phyloP scores from a whole-genome alignment of 495 filamentous ascomycete species.

The Penicillium malachiteum region DNA sequence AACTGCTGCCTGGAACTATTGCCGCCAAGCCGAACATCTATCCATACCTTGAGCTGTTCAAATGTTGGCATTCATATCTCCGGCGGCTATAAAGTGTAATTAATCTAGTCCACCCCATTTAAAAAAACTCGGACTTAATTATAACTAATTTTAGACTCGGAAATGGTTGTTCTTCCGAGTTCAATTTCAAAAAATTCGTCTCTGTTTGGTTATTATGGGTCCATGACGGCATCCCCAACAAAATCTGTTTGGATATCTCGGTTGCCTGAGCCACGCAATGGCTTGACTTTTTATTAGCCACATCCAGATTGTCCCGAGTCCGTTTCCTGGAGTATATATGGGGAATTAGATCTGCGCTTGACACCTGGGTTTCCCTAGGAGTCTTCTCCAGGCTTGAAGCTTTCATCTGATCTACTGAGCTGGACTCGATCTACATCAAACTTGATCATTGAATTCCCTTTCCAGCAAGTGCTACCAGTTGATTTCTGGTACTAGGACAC shows the following conservation, averaged over 20 bases:
- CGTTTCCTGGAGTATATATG: not conserved
- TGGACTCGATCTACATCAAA: not conserved
- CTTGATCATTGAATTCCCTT: no score
- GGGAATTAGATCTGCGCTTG: not conserved
- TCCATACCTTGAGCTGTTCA: no score
- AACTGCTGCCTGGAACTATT: not conserved
- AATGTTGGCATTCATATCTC: no score
- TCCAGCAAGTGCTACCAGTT: no score
- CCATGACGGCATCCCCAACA: conserved; percentile 5
- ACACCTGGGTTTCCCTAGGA: no score
- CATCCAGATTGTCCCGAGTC: no score
- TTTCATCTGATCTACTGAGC: not conserved
- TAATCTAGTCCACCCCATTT: not conserved
- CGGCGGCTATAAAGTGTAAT: no score
- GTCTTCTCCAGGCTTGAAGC: no score
- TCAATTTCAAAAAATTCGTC: not conserved
- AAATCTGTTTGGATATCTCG: not conserved
- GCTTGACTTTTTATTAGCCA: not conserved
- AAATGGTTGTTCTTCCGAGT: not conserved
- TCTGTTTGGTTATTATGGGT: not conserved
- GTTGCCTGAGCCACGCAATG: not conserved
- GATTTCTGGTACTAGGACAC: no score
- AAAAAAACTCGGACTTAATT: no score
- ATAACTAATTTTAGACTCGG: no score
- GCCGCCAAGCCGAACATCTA: not conserved